Percentiles rank a stretch among this genome's conserved stretches.
Conservation (phyloP, 305 asterid genomes). For the Vinca major region DNA sequence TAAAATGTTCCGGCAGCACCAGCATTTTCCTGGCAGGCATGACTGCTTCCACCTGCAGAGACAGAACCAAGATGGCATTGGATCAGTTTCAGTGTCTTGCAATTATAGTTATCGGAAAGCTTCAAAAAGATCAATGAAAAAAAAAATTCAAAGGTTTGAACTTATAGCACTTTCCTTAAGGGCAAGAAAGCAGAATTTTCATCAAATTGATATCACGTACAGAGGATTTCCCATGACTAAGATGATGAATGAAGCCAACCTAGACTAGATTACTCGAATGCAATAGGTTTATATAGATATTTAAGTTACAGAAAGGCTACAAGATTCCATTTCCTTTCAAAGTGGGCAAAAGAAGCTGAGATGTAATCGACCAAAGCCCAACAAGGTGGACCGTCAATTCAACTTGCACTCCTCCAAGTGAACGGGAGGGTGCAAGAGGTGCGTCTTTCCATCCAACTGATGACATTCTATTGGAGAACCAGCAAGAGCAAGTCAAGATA, state of each 20-base stretch:
- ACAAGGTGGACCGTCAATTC: neutral
- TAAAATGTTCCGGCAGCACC: conserved; percentile 99
- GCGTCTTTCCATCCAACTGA: neutral
- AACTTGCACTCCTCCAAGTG: neutral
- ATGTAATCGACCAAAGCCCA: neutral
- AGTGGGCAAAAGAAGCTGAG: conserved; percentile 8
- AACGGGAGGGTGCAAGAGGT: neutral
- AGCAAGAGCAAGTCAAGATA: neutral
- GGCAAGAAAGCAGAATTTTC: neutral
- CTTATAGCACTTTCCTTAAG: too few species aligned
- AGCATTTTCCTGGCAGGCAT: conserved; percentile 84
- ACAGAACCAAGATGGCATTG: conserved; percentile 19
- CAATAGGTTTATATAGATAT: neutral
- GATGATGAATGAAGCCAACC: neutral
- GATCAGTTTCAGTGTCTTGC: conserved; percentile 13
- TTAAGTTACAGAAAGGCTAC: neutral
- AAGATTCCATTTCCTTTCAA: neutral
- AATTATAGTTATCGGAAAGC: neutral
- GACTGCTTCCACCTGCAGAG: conserved; percentile 87
- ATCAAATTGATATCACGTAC: neutral
- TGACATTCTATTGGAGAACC: neutral
- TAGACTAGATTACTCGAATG: neutral
- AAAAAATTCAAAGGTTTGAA: neutral
- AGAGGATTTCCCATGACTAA: neutral
- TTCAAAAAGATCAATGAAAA: neutral